Base-by-base conservation (phyloP, 1,284 basidiomycete genomes). In the Malassezia slooffiae region DNA sequence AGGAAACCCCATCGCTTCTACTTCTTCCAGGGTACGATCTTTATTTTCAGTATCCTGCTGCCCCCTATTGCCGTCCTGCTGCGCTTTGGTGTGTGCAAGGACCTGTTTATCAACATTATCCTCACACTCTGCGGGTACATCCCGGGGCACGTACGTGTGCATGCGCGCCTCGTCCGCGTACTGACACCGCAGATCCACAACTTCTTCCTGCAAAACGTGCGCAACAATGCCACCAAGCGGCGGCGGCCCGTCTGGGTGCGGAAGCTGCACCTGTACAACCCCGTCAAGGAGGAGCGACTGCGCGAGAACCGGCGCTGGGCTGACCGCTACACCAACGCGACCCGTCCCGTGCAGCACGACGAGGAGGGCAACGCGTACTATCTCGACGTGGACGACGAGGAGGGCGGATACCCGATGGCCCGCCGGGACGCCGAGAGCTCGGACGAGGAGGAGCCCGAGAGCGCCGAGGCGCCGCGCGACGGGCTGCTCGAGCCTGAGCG, bases 31-130 rank as follows among this genome's bases (percentile, higher is more conserved):
- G n/a, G n/a, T n/a, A n/a, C n/a, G n/a, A n/a, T n/a, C n/a, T 26
- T 67, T 11, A 60, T 67, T 30, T 49, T 51, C 20, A 64, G 65
- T 20, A 59, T 64, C 38, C 43, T 67, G n/a, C 47, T 67, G 11
- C 65, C 65, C 12, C 61, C 61, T 7, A 42, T 67, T 8, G 91
- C 91, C 51, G 88, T 97, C 30, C 85, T 87, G 23, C 82, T 87
- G 21, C 79, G 91, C 45, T 97, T 97, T 72, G 91, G 91, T 21
- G 79, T 96, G 58, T 89, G 87, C 4, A 73, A 72, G 32, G 91
- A 95, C 71, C 91, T 96, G 71, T 90, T 84, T 77, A 74, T 96
- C 61, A 97, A 97, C 70, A 71, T 88, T 15, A 63, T 96, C 57
- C 72, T 91, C 38, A 93, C 88, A 23, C 78, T 95, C 47, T 82